Percentiles rank a stretch among this genome's conserved stretches.
Conservation (phyloP, 2,329 filamentous ascomycete genomes). For the Metarhizium sp. region DNA sequence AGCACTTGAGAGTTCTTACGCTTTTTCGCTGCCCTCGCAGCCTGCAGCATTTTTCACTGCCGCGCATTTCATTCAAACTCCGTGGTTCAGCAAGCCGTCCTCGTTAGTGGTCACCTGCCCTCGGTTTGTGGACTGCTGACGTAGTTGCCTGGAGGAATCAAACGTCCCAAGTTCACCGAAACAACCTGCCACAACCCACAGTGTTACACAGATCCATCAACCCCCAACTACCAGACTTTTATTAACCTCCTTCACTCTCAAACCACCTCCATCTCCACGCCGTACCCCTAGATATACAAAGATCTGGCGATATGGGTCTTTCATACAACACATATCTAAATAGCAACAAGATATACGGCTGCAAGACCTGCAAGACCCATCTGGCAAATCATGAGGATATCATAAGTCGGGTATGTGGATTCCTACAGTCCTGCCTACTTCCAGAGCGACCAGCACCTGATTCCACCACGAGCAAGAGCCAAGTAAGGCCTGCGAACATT, state of each 20-base stretch:
- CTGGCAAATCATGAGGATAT: slow-evolving; percentile 94
- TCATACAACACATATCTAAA: slow-evolving; percentile 87
- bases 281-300: neutral
- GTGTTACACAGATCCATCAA: no score
- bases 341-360: slow-evolving; percentile 81
- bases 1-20: neutral
- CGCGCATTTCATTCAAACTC: neutral
- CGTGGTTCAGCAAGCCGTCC: neutral
- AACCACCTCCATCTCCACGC: neutral
- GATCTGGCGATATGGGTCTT: slow-evolving; percentile 58
- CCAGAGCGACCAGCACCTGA: neutral
- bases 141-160: no score
- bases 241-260: no score
- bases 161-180: neutral
- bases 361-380: slow-evolving; percentile 92
- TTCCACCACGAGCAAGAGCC: neutral
- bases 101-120: no score
- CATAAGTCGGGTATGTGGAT: slow-evolving; percentile 69
- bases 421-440: neutral
- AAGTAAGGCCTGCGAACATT: neutral
- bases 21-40: neutral
- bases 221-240: no score
- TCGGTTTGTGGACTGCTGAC: no score
- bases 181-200: no score
- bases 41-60: neutral